Evolutionary conservation across 108 stramenopile genomes (phyloP), one percentile per base, ranked within the genome.

Genomic region (Stephanodiscus minutulus): DNA sequence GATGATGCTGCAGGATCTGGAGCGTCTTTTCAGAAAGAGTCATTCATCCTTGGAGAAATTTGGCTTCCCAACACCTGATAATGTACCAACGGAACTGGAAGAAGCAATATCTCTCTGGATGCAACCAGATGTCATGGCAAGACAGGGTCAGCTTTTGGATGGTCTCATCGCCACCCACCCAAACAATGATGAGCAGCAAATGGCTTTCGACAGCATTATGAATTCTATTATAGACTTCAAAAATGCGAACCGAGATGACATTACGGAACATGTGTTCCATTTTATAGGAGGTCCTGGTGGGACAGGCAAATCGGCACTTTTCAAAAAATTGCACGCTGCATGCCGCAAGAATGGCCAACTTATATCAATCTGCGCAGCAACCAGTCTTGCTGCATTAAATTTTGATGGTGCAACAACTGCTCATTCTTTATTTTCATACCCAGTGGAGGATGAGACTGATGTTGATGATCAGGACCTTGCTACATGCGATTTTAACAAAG

Each of bases 371-470:
- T 48, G 47, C 18, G 47, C 47, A 48, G 47, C 47, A 3, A 48
- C 47, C 15, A 18, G 15, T 18, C 18, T 48, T 15, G 47, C 47
- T 18, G 47, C n/a, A 48, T 18, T 48, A 15, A 15, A 18, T 6
- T 48, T 48, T 48, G n/a, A 48, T 5, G 47, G 47, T 18, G 47
- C 47, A 48, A 48, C 47, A 48, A 48, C 47, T 48, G 47, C 47
- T 1, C 47, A 48, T 48, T 18, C n/a, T 18, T 18, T 48, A 18
- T 48, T 48, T 18, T 48, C 47, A 3, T 48, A 48, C 18, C 47
- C 18, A 18, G 47, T 48, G 3, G 47, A 33, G 15, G 15, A 48
- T 48, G 47, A 48, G 3, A 6, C 47, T 18, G 47, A 48, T 48
- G 47, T 18, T 18, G 47, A 48, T 48, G 47, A 48, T 18, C 15